A percentile compares a stretch with the other conserved stretches of the same genome.
Conservation (phyloP, 2,329 filamentous ascomycete genomes). For the Huntiella omanensis region DNA sequence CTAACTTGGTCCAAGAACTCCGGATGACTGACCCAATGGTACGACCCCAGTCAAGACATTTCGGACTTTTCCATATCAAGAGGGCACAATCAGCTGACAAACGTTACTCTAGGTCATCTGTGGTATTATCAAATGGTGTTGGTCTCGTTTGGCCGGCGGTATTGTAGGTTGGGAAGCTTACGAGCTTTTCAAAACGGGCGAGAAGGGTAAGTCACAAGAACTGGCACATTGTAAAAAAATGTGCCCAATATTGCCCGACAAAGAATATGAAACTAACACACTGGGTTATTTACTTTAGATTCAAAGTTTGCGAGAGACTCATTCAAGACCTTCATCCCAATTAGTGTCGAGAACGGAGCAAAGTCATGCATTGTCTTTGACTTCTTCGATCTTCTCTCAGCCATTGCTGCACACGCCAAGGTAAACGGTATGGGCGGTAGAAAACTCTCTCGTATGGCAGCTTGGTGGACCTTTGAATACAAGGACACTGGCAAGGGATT, state of each 20-base stretch:
- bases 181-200: constrained; percentile 85
- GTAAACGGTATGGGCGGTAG: constrained; percentile 80
- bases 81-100: not conserved
- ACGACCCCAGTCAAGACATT: constrained; percentile 14
- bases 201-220: constrained; percentile 45
- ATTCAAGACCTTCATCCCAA: constrained; percentile 88
- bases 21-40: constrained; percentile 91
- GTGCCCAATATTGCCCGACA: too few species aligned
- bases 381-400: constrained; percentile 85
- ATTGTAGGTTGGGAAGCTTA: constrained; percentile 96
- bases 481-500: constrained; percentile 76
- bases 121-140: constrained; percentile 95
- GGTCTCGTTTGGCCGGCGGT: constrained; percentile 77
- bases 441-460: constrained; percentile 85
- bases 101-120: constrained; percentile 51
- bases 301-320: constrained; percentile 81
- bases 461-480: constrained; percentile 98
- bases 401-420: constrained; percentile 84
- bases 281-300: constrained; percentile 32
- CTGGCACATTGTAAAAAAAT: too few species aligned
- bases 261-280: too few species aligned
- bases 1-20: constrained; percentile 63
- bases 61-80: not conserved
- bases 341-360: constrained; percentile 75
- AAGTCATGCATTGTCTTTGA: constrained; percentile 81